Conservation (phyloP, 306 rosid species). For the Purshia tridentata region DNA sequence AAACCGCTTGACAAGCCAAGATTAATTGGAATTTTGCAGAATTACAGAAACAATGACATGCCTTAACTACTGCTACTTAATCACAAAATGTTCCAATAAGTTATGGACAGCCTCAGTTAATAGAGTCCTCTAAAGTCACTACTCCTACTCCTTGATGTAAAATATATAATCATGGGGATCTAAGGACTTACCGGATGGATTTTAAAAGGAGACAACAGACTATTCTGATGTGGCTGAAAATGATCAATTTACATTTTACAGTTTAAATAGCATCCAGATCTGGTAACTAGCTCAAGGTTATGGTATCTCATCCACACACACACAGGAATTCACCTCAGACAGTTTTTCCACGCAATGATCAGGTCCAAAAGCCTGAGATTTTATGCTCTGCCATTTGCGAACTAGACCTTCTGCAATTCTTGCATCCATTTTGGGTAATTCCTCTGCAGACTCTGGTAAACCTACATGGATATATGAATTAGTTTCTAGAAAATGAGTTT, state of each 20-base stretch:
- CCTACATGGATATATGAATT: conserved; percentile 35
- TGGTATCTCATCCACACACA: conserved; percentile 16
- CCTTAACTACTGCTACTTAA: background rate
- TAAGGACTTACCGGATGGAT: background rate
- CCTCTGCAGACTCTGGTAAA: conserved; percentile 44
- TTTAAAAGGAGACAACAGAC: background rate
- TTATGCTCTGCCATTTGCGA: conserved; percentile 82
- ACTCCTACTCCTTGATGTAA: background rate
- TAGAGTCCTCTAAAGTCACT: background rate
- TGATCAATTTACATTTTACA: background rate
- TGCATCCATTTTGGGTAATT: conserved; percentile 74
- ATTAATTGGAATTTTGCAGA: background rate
- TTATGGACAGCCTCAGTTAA: background rate
- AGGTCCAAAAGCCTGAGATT: conserved; percentile 89
- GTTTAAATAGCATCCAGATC: background rate
- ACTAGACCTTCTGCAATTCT: conserved; percentile 88
- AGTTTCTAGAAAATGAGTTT: background rate
- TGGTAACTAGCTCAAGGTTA: background rate
- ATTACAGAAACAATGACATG: background rate
- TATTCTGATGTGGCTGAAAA: background rate
- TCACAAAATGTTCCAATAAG: background rate
- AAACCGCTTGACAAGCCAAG: background rate
- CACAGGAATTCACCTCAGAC: conserved; percentile 52
- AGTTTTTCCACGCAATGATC: conserved; percentile 61
- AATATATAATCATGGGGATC: background rate